Percentiles rank a stretch among this genome's conserved stretches.
phyloP scores from a whole-genome alignment of 345 rosid genomes.

The Gossypium longicalyx region DNA sequence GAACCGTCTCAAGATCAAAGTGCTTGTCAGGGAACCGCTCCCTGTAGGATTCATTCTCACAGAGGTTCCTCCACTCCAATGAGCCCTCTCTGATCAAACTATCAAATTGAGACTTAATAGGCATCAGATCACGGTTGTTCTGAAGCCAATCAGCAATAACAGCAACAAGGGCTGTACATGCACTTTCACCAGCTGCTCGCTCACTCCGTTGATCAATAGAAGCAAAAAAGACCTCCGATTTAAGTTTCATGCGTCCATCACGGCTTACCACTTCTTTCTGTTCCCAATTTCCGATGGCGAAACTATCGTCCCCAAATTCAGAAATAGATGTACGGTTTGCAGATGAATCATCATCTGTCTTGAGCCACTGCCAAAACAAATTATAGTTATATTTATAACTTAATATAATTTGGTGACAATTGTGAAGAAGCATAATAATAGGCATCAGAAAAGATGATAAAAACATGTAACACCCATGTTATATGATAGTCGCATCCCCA shows the following conservation, averaged over 20 bases:
- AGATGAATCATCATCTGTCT: conserved; percentile 57
- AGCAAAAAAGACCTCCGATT: conserved; percentile 71
- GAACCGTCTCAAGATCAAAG: conserved; percentile 90
- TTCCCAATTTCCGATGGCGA: conserved; percentile 92
- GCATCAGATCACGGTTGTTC: conserved; percentile 64
- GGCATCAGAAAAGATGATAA: neutral
- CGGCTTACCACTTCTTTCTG: conserved; percentile 72
- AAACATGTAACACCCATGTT: neutral
- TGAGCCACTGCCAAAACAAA: conserved; percentile 55
- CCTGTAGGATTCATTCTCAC: conserved; percentile 66
- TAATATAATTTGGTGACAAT: neutral
- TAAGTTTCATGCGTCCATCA: conserved; percentile 87
- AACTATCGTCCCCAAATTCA: conserved; percentile 91
- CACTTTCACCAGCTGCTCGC: conserved; percentile 94
- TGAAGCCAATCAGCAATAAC: conserved; percentile 94
- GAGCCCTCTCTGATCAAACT: conserved; percentile 92
- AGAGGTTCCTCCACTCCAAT: conserved; percentile 86
- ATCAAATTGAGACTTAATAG: conserved; percentile 90
- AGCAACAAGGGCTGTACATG: conserved; percentile 91
- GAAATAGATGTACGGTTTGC: conserved; percentile 64
- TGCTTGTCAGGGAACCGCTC: conserved; percentile 88
- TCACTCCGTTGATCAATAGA: conserved; percentile 95
- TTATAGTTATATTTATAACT: neutral
- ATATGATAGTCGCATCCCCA: neutral
- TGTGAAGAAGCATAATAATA: conserved; percentile 7